Evolutionary conservation across 2,329 filamentous ascomycete species (phyloP).

Genomic region (Neurospora crassa): DNA sequence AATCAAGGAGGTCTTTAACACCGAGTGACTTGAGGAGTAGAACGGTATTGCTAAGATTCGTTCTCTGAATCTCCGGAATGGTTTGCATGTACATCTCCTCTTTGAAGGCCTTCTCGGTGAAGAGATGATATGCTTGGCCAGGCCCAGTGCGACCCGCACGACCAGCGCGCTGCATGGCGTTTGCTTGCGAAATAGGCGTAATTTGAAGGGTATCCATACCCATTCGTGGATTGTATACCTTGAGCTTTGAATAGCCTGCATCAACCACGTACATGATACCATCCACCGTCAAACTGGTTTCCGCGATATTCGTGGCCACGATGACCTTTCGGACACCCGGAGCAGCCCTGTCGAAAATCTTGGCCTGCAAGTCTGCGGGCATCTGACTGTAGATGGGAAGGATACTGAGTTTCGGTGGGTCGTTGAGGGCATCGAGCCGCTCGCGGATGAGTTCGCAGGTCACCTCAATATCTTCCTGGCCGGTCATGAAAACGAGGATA

Average conservation of each 20-base stretch:
- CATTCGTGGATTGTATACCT: slow-evolving; percentile 98
- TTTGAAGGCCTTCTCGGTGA: slow-evolving; percentile 87
- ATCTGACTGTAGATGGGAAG: slow-evolving; percentile 98
- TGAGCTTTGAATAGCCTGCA: slow-evolving; percentile 90
- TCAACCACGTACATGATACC: slow-evolving; percentile 99
- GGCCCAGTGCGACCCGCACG: slow-evolving; percentile 90
- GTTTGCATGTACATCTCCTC: slow-evolving; percentile 96
- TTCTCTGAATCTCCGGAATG: slow-evolving; percentile 95
- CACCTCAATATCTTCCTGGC: slow-evolving; percentile 95
- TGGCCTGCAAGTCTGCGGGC: slow-evolving; percentile 94
- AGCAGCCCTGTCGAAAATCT: slow-evolving; percentile 88
- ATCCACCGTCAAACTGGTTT: slow-evolving; percentile 95
- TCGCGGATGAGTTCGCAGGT: slow-evolving; percentile 92
- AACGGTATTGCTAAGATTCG: slow-evolving; percentile 91
- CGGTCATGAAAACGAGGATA: slow-evolving; percentile 98
- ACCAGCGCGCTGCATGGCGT: slow-evolving; percentile 85
- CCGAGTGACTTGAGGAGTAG: slow-evolving; percentile 89
- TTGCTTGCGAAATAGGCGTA: slow-evolving; percentile 94
- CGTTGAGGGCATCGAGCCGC: slow-evolving; percentile 77
- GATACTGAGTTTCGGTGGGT: slow-evolving; percentile 89
- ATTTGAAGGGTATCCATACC: slow-evolving; percentile 99
- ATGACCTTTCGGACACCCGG: slow-evolving; percentile 94
- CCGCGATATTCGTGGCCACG: slow-evolving; percentile 96
- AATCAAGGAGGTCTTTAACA: slow-evolving; percentile 88
- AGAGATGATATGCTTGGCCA: slow-evolving; percentile 89